A percentile compares a stretch with the other conserved stretches of the same genome.
phyloP scores from a whole-genome alignment of 2,329 filamentous ascomycete species.

The Pseudocercospora fijiensis region DNA sequence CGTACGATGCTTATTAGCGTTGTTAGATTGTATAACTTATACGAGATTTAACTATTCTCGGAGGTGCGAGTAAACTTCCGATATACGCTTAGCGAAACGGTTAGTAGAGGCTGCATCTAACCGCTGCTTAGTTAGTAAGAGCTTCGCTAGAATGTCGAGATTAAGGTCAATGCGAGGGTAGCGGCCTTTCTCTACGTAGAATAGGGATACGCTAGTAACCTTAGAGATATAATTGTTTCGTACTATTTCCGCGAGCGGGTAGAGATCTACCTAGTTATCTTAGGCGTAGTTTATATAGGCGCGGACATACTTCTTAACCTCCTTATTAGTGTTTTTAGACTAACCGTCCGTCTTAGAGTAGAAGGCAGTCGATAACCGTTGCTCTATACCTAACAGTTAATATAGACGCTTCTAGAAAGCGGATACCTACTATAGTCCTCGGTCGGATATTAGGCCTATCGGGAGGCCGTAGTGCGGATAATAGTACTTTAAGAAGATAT shows the following conservation, averaged over 20 bases:
- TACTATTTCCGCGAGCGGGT: too few species aligned
- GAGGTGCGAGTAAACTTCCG: too few species aligned
- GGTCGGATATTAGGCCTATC: too few species aligned
- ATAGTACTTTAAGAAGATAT: too few species aligned
- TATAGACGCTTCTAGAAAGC: slow-evolving; percentile 2
- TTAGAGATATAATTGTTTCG: too few species aligned
- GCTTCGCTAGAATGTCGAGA: neutral
- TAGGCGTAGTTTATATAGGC: neutral
- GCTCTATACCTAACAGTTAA: neutral
- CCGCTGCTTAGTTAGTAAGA: neutral
- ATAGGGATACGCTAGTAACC: too few species aligned
- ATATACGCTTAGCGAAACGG: too few species aligned
- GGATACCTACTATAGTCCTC: too few species aligned
- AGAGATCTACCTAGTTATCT: neutral
- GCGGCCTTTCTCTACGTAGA: too few species aligned
- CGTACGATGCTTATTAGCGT: neutral
- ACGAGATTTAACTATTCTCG: neutral
- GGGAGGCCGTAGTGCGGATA: too few species aligned
- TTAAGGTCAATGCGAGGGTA: neutral
- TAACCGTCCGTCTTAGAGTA: neutral
- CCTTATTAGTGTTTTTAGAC: slow-evolving; percentile 3
- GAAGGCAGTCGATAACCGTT: neutral
- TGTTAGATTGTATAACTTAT: neutral
- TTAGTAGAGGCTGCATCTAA: neutral
- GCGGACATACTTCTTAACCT: neutral